phyloP scores from a whole-genome alignment of 2,329 filamentous ascomycete genomes.

The Stachybotrys chlorohalonatus region DNA sequence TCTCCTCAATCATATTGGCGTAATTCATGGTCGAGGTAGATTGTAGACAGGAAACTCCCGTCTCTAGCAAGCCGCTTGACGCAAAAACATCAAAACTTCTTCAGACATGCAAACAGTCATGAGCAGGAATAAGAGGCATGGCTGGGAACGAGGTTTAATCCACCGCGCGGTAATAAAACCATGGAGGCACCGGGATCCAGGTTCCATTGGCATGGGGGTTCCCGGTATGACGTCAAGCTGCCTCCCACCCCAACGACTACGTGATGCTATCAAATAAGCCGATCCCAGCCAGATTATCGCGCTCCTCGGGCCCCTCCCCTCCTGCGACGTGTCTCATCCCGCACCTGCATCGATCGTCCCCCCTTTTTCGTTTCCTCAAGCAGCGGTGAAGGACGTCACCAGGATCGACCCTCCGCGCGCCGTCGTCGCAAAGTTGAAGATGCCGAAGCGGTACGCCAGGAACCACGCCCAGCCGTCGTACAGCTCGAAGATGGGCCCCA shows the following conservation, averaged over 20 bases:
- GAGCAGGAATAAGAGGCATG: no score
- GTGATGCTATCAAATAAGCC: background rate
- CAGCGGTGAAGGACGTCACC: slow-evolving; percentile 8
- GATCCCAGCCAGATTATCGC: background rate
- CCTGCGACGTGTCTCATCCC: background rate
- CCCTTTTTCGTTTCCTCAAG: background rate
- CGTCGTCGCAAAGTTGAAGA: slow-evolving; percentile 40
- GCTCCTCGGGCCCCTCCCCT: no score
- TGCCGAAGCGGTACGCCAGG: slow-evolving; percentile 37
- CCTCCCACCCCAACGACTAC: background rate
- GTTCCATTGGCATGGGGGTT: background rate
- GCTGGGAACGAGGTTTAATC: no score
- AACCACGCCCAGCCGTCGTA: slow-evolving; percentile 36
- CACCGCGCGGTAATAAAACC: no score
- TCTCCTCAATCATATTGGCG: slow-evolving; percentile 15
- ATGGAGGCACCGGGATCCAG: background rate
- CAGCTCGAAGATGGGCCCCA: slow-evolving; percentile 25
- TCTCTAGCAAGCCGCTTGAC: background rate
- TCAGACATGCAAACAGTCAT: no score
- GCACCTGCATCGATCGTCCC: background rate
- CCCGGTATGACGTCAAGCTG: background rate
- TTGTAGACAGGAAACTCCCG: background rate
- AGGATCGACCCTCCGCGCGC: slow-evolving; percentile 25
- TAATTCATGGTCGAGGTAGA: slow-evolving; percentile 6
- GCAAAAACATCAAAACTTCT: no score